These are phyloP conservation scores for Pichia scutulata DNA, from an alignment of 805 yeast genomes.

Conservation along the genomic window DNA sequence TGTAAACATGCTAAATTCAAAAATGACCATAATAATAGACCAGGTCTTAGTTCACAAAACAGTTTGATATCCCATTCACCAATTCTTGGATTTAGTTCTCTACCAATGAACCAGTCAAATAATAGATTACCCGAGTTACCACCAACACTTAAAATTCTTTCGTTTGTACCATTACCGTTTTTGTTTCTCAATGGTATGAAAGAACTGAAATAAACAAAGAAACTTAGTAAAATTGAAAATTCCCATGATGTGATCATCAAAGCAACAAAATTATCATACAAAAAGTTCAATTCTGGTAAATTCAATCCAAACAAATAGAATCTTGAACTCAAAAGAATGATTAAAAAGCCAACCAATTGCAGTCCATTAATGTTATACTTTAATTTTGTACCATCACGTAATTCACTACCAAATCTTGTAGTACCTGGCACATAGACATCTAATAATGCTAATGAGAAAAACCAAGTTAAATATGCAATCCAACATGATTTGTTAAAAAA, in stretches of 20 bases:
- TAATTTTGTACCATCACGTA: slow-evolving; percentile 71
- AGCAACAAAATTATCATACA: slow-evolving; percentile 62
- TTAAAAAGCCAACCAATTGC: slow-evolving; percentile 38
- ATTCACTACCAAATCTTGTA: slow-evolving; percentile 54
- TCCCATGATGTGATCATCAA: slow-evolving; percentile 55
- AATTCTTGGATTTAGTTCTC: slow-evolving; percentile 88
- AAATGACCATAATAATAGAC: slow-evolving; percentile 77
- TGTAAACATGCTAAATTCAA: slow-evolving; percentile 75
- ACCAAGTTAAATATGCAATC: slow-evolving; percentile 68
- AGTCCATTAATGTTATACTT: slow-evolving; percentile 78
- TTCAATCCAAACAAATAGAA: slow-evolving; percentile 34
- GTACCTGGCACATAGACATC: slow-evolving; percentile 73
- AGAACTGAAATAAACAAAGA: slow-evolving; percentile 58
- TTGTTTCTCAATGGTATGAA: slow-evolving; percentile 47
- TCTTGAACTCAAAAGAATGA: slow-evolving; percentile 41
- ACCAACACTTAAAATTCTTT: slow-evolving; percentile 71
- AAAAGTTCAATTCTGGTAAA: slow-evolving; percentile 70
- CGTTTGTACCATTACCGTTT: slow-evolving; percentile 50
- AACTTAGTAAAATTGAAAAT: slow-evolving; percentile 57
- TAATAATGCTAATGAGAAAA: slow-evolving; percentile 50
- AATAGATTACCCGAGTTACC: slow-evolving; percentile 74
- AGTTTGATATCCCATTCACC: slow-evolving; percentile 82
- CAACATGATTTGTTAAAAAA: slow-evolving; percentile 45
- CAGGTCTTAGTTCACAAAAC: slow-evolving; percentile 92
- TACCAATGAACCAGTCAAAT: slow-evolving; percentile 95